Percentiles rank a stretch among this genome's conserved stretches.
Evolutionary conservation across 495 filamentous ascomycete genomes (phyloP).

Genomic region (Cetradonia linearis): DNA sequence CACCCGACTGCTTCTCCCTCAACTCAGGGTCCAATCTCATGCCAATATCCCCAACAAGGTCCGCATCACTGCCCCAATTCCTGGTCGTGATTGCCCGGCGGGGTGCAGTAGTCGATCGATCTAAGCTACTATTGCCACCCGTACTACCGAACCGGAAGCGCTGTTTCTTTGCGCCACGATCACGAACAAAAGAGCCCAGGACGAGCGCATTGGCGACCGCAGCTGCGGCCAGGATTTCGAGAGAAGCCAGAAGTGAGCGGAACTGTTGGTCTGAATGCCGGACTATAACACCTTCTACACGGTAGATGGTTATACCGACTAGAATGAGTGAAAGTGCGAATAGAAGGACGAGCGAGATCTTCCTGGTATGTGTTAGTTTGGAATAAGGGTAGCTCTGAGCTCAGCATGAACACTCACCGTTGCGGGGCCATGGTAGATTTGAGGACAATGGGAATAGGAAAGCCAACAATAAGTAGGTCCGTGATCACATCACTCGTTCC

Average conservation of each 20-base stretch:
- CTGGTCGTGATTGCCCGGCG: constrained; percentile 43
- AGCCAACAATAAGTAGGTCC: constrained; percentile 74
- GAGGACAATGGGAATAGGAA: constrained; percentile 80
- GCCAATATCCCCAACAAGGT: constrained; percentile 65
- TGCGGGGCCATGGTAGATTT: constrained; percentile 57
- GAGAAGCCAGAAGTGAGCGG: constrained; percentile 64
- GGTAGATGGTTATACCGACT: constrained; percentile 64
- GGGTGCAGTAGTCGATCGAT: constrained; percentile 36
- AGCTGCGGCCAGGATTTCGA: constrained; percentile 70
- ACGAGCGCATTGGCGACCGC: constrained; percentile 68
- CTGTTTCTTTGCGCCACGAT: constrained; percentile 66
- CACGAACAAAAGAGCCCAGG: constrained; percentile 71
- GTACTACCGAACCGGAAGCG: constrained; percentile 57
- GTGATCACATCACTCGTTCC: constrained; percentile 76
- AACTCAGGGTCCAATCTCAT: constrained; percentile 52
- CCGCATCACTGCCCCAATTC: constrained; percentile 75
- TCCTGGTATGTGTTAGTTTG: constrained; percentile 27
- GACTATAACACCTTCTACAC: constrained; percentile 59
- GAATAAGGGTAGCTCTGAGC: background rate
- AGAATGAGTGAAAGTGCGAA: constrained; percentile 75
- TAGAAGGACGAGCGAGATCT: constrained; percentile 56
- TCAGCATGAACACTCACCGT: constrained; percentile 31
- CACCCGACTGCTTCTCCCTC: constrained; percentile 30
- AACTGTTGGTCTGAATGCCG: constrained; percentile 57
- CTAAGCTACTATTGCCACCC: constrained; percentile 43